phyloP scores from a whole-genome alignment of 1,139 yeast species.

The Diutina siamensis region DNA sequence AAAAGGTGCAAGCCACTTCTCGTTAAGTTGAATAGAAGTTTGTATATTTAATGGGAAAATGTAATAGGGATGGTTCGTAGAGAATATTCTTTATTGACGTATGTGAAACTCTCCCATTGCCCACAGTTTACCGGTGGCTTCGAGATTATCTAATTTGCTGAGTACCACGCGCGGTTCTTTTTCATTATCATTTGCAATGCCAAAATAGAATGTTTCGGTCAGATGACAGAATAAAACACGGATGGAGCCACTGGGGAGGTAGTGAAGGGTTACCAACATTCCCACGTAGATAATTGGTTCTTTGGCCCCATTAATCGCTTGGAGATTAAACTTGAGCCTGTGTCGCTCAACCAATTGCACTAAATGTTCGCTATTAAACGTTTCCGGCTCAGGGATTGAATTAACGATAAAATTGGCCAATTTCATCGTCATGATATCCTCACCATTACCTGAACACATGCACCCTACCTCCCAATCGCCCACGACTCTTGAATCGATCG shows the following conservation, averaged over 20 bases:
- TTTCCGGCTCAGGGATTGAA: neutral
- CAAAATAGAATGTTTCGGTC: slow-evolving; percentile 34
- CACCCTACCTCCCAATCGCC: slow-evolving; percentile 18
- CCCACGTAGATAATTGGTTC: slow-evolving; percentile 21
- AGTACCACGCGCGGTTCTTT: slow-evolving; percentile 14
- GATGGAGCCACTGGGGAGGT: slow-evolving; percentile 8
- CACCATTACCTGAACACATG: slow-evolving; percentile 48
- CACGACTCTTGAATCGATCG: slow-evolving; percentile 18
- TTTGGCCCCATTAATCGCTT: slow-evolving; percentile 8
- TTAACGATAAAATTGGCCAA: slow-evolving; percentile 18
- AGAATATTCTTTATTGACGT: neutral
- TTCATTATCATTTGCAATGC: slow-evolving; percentile 14
- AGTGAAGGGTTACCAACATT: slow-evolving; percentile 16
- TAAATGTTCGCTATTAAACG: neutral
- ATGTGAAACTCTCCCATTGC: slow-evolving; percentile 25
- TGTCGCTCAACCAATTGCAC: slow-evolving; percentile 6
- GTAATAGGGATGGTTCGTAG: neutral
- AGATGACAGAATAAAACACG: slow-evolving; percentile 29
- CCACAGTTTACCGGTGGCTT: slow-evolving; percentile 15
- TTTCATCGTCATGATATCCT: slow-evolving; percentile 34
- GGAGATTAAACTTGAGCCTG: slow-evolving; percentile 5
- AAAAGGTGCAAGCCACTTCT: slow-evolving; percentile 92
- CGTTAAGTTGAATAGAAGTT: slow-evolving; percentile 43
- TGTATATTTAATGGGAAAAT: slow-evolving; percentile 6
- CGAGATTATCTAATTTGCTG: slow-evolving; percentile 15